phyloP scores from a whole-genome alignment of 257 asterid genomes.

The Solanum sparsipilum region DNA sequence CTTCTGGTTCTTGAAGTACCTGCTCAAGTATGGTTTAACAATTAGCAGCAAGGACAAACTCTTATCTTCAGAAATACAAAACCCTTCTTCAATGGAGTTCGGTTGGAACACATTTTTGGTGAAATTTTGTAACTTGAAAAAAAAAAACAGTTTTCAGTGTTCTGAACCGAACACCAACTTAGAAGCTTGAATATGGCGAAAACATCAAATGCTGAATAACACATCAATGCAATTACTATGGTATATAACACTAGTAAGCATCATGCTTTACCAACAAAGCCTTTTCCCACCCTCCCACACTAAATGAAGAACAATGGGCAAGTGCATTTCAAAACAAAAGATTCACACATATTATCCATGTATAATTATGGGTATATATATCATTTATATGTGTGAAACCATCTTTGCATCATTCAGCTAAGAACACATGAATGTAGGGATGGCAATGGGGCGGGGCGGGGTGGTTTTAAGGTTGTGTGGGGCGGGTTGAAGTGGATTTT shows the following conservation, averaged over 20 bases:
- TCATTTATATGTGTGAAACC: not conserved
- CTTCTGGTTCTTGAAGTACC: conserved; percentile 96
- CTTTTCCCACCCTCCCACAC: not conserved
- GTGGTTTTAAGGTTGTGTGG: not conserved
- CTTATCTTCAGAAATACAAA: not conserved
- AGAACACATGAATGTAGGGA: not conserved
- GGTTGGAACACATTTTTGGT: not conserved
- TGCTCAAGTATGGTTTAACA: conserved; percentile 14
- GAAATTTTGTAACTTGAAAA: not conserved
- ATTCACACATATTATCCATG: not conserved
- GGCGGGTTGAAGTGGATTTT: not conserved
- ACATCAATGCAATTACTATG: not conserved
- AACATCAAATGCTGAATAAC: not conserved
- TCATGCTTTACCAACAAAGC: not conserved
- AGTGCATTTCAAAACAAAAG: not conserved
- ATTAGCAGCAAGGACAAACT: conserved; percentile 10
- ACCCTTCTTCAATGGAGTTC: not conserved
- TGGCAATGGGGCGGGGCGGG: not conserved
- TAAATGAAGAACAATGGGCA: not conserved
- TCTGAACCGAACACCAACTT: not conserved
- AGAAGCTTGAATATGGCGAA: not conserved
- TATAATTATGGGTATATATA: not conserved
- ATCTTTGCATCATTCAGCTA: not conserved
- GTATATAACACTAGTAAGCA: not conserved
- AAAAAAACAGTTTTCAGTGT: not conserved